Evolutionary conservation across 78 protist genomes (phyloP), one percentile per base, ranked within the genome.

Genomic region (Cavenderia fasciculata): DNA sequence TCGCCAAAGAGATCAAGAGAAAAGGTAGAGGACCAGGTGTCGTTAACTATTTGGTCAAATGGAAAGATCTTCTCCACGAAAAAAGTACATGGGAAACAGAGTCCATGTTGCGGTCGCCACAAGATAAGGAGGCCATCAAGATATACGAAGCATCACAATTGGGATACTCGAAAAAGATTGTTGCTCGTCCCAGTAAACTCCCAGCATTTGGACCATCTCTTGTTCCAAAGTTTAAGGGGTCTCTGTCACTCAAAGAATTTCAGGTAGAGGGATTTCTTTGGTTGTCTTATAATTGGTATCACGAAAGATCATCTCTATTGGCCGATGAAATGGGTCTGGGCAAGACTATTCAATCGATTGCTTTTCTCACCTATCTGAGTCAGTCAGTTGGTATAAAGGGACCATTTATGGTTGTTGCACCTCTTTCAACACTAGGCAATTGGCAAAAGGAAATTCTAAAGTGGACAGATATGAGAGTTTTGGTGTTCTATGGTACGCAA

Each of bases 361-460:
- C 98, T 5, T 66, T 97, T 29, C 3, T 98, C 16, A 82, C 89
- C 27, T 72, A 92, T 57, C 85, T 98, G 14, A 52, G 66, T 46
- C 95, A 97, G 47, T 34, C 36, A 0, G 52, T 23, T 1, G 85
- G 89, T 38, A 68, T 78, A 59, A 43, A 43, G 25, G 99, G 99
- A 8, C 99, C 99, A 7, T 98, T 90, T 41, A 75, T 99, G 40
- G 72, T 99, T 40, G 94, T 98, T 3, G 99, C 96, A 6, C 99
- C 99, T 7, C 92, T 99, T 47, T 89, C 98, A 2, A 98, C 93
- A 12, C 76, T 87, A 19, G 93, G 93, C 7, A 87, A 96, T 69
- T 98, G 99, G 98, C 87, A 94, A 43, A 47, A 93, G 31, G 99
- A 98, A 94, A 68, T 95, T 33, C 51, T 68, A 0, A 43, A 59